phyloP scores from a whole-genome alignment of 1,284 basidiomycete species.

The Tranzscheliella williamsii region DNA sequence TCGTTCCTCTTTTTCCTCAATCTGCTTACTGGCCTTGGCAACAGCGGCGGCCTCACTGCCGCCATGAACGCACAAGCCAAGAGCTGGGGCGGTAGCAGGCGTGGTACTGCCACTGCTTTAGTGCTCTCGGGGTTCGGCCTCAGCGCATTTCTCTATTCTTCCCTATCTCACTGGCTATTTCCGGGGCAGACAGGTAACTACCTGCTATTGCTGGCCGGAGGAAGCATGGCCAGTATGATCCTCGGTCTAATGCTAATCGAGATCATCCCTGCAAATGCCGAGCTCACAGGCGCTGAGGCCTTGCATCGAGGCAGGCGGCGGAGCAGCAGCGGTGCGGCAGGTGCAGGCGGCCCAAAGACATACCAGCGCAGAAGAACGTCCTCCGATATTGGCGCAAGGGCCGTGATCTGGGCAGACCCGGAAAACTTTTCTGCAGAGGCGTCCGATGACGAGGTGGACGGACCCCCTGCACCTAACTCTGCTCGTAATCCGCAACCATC shows the following conservation, averaged over 20 bases:
- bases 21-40: slow-evolving; percentile 47
- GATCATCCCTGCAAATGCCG: slow-evolving; percentile 65
- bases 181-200: slow-evolving; percentile 74
- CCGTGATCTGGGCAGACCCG: slow-evolving; percentile 33
- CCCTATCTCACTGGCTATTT: slow-evolving; percentile 70
- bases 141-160: slow-evolving; percentile 78
- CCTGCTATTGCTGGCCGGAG: slow-evolving; percentile 71
- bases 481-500: background rate
- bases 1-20: slow-evolving; percentile 42
- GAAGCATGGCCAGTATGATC: slow-evolving; percentile 72
- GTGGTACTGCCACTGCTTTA: slow-evolving; percentile 73
- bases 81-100: slow-evolving; percentile 51
- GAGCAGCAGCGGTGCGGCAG: background rate
- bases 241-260: slow-evolving; percentile 70
- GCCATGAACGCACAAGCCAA: slow-evolving; percentile 61
- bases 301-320: background rate
- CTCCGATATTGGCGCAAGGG: slow-evolving; percentile 44
- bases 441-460: slow-evolving; percentile 21
- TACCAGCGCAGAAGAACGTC: slow-evolving; percentile 32
- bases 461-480: background rate
- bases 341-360: background rate
- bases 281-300: background rate
- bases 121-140: slow-evolving; percentile 82
- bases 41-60: slow-evolving; percentile 56
- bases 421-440: slow-evolving; percentile 14